Evolutionary conservation across 306 rosid genomes (phyloP), one percentile per base, ranked within the genome.

Genomic region (Vachellia pachyceras): DNA sequence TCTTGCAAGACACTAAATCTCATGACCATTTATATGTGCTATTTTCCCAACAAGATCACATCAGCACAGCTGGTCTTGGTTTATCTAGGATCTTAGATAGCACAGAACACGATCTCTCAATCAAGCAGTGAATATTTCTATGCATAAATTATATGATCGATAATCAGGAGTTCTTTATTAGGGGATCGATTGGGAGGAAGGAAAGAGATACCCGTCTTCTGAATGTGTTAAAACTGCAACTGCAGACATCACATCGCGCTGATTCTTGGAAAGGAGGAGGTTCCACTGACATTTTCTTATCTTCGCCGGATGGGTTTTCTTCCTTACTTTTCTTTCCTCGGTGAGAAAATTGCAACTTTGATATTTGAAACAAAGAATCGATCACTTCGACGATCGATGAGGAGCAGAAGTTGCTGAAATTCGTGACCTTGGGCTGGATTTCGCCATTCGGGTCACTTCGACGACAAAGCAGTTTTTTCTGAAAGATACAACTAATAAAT

Each of bases 181-280:
- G 14, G 77, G 63, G 9, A 33, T 72, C 17, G 45, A 2, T 35
- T 33, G 29, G 40, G 10, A 71, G 5, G 57, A 18, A 10, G 20
- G 14, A 45, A 69, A 44, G 13, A 46, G 17, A 61, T 82, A 92
- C 99, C 95, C 99, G 88, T 86, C 98, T 95, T 77, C 95, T 72
- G 92, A 96, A 96, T 78, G 99, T 84, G 85, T 85, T 96, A 91
- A 96, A 96, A 83, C 95, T 87, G 92, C 99, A 92, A 89, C 83
- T 92, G 92, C 98, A 96, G 84, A 94, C 97, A 55, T 92, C 98
- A 58, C 99, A 96, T 82, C 97, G 92, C 13, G 91, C 92, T 76
- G 97, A 84, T 90, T 90, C 99, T 84, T 93, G 97, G 76, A 94
- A 96, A 63, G 90, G 73, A 82, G 99, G 99, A 77, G 96, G 88